These are phyloP conservation scores for Favolaschia claudopus DNA, from an alignment of 768 basidiomycete species.

Conservation along the genomic window DNA sequence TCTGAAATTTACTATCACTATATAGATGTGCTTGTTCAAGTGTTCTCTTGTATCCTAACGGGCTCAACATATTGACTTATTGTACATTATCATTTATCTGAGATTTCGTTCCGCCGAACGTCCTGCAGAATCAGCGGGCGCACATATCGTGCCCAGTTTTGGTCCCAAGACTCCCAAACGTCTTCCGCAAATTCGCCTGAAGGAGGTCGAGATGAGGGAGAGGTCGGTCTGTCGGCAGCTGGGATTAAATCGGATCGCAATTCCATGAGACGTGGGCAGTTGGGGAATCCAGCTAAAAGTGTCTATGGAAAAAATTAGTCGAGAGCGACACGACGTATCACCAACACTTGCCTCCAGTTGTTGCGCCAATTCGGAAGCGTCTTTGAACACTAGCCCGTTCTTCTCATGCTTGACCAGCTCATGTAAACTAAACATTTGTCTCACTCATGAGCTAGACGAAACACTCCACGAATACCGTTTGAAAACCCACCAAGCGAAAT, in stretches of 20 bases:
- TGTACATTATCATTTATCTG: conserved; percentile 5
- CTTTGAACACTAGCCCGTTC: conserved; percentile 85
- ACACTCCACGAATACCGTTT: background rate
- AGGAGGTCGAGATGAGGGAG: conserved; percentile 28
- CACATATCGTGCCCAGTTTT: conserved; percentile 82
- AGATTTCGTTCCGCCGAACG: conserved; percentile 28
- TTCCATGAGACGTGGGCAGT: conserved; percentile 53
- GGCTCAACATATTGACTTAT: conserved; percentile 5
- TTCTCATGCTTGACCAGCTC: conserved; percentile 87
- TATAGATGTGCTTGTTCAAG: background rate
- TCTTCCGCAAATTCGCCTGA: conserved; percentile 27
- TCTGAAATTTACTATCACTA: background rate
- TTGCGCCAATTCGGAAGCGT: conserved; percentile 69
- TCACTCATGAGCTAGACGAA: background rate
- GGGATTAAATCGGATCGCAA: conserved; percentile 60
- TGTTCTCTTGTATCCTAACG: background rate
- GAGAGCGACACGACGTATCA: conserved; percentile 9
- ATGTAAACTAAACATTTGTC: conserved; percentile 59
- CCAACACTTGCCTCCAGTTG: conserved; percentile 72
- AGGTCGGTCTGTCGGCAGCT: conserved; percentile 36
- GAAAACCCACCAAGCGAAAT: conserved; percentile 77
- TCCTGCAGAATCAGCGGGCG: conserved; percentile 62
- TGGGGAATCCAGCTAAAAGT: conserved; percentile 68
- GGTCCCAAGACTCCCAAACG: conserved; percentile 64
- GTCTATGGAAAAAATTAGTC: conserved; percentile 43